Percentiles rank a stretch among this genome's conserved stretches.
phyloP scores from a whole-genome alignment of 2,329 filamentous ascomycete genomes.

The Xylaria multiplex region DNA sequence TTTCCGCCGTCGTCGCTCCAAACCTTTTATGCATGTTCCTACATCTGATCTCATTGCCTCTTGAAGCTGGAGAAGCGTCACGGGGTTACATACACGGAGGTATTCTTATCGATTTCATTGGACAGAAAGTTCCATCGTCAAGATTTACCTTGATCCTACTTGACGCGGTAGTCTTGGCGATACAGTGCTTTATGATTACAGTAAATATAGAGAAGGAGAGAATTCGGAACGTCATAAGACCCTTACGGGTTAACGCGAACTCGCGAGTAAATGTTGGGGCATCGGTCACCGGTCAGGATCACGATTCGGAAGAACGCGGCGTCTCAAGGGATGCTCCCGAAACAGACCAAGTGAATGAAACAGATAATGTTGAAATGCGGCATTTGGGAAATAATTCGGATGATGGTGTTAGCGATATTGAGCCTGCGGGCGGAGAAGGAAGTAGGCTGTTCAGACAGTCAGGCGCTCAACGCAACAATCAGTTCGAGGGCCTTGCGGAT shows the following conservation, averaged over 20 bases:
- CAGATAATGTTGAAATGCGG: constrained; percentile 59
- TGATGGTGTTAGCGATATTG: constrained; percentile 21
- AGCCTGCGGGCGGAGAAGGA: constrained; percentile 42
- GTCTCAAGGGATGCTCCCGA: constrained; percentile 54
- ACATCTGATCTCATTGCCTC: constrained; percentile 66
- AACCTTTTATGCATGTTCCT: constrained; percentile 70
- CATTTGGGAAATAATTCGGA: constrained; percentile 46
- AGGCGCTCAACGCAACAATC: constrained; percentile 35
- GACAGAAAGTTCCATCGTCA: constrained; percentile 70
- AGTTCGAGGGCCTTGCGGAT: constrained; percentile 51
- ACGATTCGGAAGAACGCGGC: constrained; percentile 67
- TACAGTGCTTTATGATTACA: constrained; percentile 73
- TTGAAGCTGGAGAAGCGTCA: constrained; percentile 67
- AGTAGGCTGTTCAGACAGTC: constrained; percentile 45
- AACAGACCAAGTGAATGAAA: constrained; percentile 51
- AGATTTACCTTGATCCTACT: constrained; percentile 64
- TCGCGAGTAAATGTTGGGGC: constrained; percentile 42
- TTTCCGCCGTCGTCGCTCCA: constrained; percentile 67
- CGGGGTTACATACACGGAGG: constrained; percentile 75
- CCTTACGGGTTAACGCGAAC: constrained; percentile 42
- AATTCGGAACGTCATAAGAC: constrained; percentile 60
- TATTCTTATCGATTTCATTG: constrained; percentile 73
- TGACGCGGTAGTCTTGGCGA: constrained; percentile 64
- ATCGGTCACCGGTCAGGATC: constrained; percentile 54
- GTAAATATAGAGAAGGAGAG: constrained; percentile 70